These are phyloP conservation scores for Phytopythium aichiense DNA, from an alignment of 352 stramenopile species.

Conservation along the genomic window DNA sequence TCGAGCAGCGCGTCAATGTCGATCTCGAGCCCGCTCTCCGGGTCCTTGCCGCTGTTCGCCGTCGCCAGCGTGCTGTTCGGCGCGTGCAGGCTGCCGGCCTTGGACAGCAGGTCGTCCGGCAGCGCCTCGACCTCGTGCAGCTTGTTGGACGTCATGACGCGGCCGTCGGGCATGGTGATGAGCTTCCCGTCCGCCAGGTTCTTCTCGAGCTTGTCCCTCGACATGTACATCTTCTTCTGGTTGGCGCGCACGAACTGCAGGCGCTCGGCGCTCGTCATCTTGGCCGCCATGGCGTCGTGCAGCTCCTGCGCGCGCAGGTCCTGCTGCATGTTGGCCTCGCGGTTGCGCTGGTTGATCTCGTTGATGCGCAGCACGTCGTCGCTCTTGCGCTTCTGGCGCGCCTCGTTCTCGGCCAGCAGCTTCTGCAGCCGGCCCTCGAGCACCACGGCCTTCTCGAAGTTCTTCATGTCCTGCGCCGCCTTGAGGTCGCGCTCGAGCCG, in stretches of 20 bases:
- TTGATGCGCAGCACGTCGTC: slow-evolving; percentile 85
- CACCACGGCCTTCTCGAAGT: slow-evolving; percentile 80
- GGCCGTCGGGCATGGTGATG: slow-evolving; percentile 62
- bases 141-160: slow-evolving; percentile 86
- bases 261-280: slow-evolving; percentile 80
- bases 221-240: slow-evolving; percentile 85
- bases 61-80: slow-evolving; percentile 16
- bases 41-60: slow-evolving; percentile 18
- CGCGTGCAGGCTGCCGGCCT: slow-evolving; percentile 37
- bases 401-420: slow-evolving; percentile 62
- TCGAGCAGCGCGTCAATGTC: slow-evolving; percentile 71
- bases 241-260: slow-evolving; percentile 83
- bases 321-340: slow-evolving; percentile 76
- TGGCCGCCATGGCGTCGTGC: slow-evolving; percentile 69
- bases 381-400: slow-evolving; percentile 64
- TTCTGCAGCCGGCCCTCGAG: slow-evolving; percentile 65
- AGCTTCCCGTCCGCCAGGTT: slow-evolving; percentile 76
- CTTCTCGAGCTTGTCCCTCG: slow-evolving; percentile 75
- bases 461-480: slow-evolving; percentile 82
- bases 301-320: slow-evolving; percentile 71
- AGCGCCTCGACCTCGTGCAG: slow-evolving; percentile 77
- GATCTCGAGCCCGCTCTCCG: slow-evolving; percentile 44
- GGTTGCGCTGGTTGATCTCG: slow-evolving; percentile 81
- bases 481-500: slow-evolving; percentile 74
- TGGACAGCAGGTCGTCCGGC: slow-evolving; percentile 64